These are phyloP conservation scores for Annona squamosa DNA, from an alignment of 164 flowering plant genomes.

Conservation along the genomic window DNA sequence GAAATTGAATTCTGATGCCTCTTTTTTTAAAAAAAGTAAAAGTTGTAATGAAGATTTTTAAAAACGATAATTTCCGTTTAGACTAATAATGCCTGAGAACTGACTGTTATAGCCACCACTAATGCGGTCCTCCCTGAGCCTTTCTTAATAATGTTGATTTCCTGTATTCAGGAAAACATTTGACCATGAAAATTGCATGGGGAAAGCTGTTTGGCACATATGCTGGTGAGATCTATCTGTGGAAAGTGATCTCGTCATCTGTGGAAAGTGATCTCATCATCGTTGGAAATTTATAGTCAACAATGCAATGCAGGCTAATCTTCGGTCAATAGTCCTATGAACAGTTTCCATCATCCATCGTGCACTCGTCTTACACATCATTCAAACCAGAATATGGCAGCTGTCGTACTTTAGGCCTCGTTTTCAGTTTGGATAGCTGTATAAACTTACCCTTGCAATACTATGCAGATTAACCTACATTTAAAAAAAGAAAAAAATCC, in stretches of 20 bases:
- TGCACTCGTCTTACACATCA: neutral
- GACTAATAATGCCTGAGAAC: no score
- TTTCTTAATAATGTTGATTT: no score
- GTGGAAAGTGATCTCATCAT: neutral
- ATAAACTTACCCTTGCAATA: no score
- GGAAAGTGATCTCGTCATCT: neutral
- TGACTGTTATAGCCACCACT: no score
- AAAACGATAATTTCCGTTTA: no score
- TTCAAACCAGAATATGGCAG: neutral
- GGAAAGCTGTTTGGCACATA: neutral
- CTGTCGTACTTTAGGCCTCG: neutral
- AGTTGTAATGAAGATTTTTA: no score
- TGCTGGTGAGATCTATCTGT: neutral
- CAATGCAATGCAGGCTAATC: neutral
- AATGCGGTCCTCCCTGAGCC: no score
- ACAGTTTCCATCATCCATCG: neutral
- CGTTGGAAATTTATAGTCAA: neutral
- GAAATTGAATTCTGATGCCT: no score
- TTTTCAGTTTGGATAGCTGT: neutral
- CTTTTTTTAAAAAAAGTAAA: no score
- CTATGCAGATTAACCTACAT: no score
- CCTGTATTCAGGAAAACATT: neutral
- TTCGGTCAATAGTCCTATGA: no score
- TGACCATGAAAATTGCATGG: neutral
- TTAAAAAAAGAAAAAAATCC: no score